Conservation (phyloP, 345 rosid genomes). For the Chamaenerion angustifolium region DNA sequence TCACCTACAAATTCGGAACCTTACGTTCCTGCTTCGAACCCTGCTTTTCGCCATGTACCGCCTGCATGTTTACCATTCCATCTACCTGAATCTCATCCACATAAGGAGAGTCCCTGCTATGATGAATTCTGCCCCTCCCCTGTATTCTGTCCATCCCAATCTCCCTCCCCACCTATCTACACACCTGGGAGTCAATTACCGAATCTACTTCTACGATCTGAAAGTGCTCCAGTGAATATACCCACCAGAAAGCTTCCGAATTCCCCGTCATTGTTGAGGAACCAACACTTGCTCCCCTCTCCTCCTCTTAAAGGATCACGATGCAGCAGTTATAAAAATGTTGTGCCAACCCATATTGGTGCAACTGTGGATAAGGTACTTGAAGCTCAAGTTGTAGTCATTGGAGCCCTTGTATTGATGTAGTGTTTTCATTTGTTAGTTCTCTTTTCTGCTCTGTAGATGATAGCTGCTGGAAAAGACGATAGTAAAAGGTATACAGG, state of each 20-base stretch:
- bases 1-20: conserved; percentile 75
- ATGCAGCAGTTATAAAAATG: conserved; percentile 20
- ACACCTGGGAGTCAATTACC: conserved; percentile 30
- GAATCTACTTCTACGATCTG: conserved; percentile 39
- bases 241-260: conserved; percentile 27
- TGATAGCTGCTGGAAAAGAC: conserved; percentile 37
- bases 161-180: conserved; percentile 56
- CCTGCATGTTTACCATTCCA: conserved; percentile 41
- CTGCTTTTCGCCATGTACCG: conserved; percentile 18
- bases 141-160: conserved; percentile 47
- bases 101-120: conserved; percentile 30
- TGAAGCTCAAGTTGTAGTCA: conserved; percentile 1
- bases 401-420: not conserved
- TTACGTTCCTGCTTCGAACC: conserved; percentile 38
- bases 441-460: conserved; percentile 18
- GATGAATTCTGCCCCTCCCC: conserved; percentile 56
- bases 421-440: conserved; percentile 4
- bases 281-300: conserved; percentile 43
- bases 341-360: conserved; percentile 26
- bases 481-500: conserved; percentile 33
- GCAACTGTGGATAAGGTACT: conserved; percentile 56
- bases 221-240: conserved; percentile 78
- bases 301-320: conserved; percentile 37
- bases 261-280: conserved; percentile 23
- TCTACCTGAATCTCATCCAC: conserved; percentile 39